Evolutionary conservation across 2,329 filamentous ascomycete species (phyloP), one percentile per base, ranked within the genome.

Genomic region (Verticillium dahliae): DNA sequence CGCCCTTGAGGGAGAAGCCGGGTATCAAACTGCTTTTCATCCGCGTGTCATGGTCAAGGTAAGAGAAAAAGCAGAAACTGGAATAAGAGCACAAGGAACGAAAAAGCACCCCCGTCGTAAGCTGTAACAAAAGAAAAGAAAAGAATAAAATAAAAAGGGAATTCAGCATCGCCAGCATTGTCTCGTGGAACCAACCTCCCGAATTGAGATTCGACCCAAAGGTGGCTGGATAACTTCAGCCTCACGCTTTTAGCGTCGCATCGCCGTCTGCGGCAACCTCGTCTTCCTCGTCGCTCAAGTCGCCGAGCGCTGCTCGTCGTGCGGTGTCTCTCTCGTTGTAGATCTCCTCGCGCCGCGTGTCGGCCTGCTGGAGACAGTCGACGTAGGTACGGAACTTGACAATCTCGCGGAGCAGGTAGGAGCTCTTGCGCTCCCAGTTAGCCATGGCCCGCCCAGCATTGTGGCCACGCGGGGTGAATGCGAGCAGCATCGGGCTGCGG

Each of bases 311-410:
- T 4, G 80, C 81, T n/a, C 79, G 76, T 56, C 78, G 73, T 22
- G 80, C 82, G 55, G 78, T 72, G 50, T 82, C 82, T 60, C 86
- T 75, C 72, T 89, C 86, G 3, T 74, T 72, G 67, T 92, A 90
- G 52, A 97, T 88, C 71, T 88, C 88, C 56, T 85, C 82, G 72
- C 90, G 92, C 60, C 86, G 82, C 37, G 73, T 76, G 67, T 90
- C 85, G 0, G 93, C 93, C 41, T 85, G 84, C 62, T 87, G 82
- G 58, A 99, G 78, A 38, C 87, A 88, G 73, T 98, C 95, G 67
- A 97, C 93, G 71, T 98, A 99, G 0, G 93, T 98, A 63, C 90
- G 83, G 77, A 97, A 98, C 75, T 98, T 98, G 74, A 98, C 92
- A 73, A 96, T 97, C 78, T 99, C 95, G 39, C 91, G 83, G 13